Base-by-base conservation (phyloP, 2,329 filamentous ascomycete species). In the Elsinoe batatas region DNA sequence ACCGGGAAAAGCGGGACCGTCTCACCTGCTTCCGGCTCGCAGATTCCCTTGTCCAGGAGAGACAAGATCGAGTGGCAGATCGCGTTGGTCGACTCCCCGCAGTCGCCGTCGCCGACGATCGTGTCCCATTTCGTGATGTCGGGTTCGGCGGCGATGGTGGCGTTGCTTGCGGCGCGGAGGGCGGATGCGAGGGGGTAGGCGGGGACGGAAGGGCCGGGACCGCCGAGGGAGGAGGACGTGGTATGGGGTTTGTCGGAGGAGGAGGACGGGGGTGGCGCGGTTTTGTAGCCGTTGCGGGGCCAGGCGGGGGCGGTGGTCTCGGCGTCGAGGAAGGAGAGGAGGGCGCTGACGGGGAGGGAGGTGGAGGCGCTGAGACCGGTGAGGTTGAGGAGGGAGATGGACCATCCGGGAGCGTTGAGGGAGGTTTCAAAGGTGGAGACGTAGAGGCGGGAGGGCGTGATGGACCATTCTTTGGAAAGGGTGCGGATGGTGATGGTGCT, bases 61-160 rank as follows among this genome's bases (percentile, higher is more conserved):
- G 65, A 58, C 13, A 69, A 60, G 5, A 69, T 62, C 20, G 65
- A 64, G 33, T 65, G 64, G 58, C 67, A 69, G 66, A 70, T 69
- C 17, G 62, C 62, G 17, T 63, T 68, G 1, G 76, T 73, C 22
- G 74, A 73, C 64, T 85, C 80, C 36, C 82, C 82, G 64, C 82
- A 85, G 68, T 85, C 82, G 10, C 82, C 82, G 61, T 84, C 82
- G 35, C 81, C 81, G 75, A 84, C 80, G 46, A 81, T 66, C 3
- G 77, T 81, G 65, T 84, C 81, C 76, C 79, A 84, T 58, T 71
- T 76, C 0, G 82, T 85, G 42, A 85, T 69, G 57, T 83, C 78
- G 0, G 81, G 80, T 65, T 85, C 82, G 2, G 81, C 80, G 7
- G 71, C 71, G 44, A 84, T 71, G 2, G 81, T 73, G 1, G 71